phyloP scores from a whole-genome alignment of 176 grass and related monocot genomes.

The Oryza australiensis region DNA sequence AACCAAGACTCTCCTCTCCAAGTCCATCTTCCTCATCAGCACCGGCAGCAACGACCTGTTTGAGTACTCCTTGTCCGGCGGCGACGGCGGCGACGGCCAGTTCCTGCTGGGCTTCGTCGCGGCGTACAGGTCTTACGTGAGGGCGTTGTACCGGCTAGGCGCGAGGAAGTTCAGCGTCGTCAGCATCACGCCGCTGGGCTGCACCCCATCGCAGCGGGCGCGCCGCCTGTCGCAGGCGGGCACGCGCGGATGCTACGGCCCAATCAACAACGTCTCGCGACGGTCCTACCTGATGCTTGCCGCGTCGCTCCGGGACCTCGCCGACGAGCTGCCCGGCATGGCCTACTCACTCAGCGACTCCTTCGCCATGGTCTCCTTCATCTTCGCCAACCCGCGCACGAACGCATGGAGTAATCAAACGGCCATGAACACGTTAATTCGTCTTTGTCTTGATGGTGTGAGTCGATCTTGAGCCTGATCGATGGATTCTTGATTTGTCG shows the following conservation, averaged over 20 bases:
- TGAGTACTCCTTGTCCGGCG: slow-evolving; percentile 1
- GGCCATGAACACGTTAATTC: not conserved
- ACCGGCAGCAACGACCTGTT: slow-evolving; percentile 75
- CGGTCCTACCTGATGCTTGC: slow-evolving; percentile 33
- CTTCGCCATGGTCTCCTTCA: slow-evolving; percentile 36
- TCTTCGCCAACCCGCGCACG: slow-evolving; percentile 36
- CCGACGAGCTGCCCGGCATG: slow-evolving; percentile 40
- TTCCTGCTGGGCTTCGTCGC: not conserved
- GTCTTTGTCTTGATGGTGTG: too few species aligned
- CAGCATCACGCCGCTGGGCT: slow-evolving; percentile 56
- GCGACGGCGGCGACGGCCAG: not conserved
- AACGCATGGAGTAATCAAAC: slow-evolving; percentile 22
- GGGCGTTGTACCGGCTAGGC: slow-evolving; percentile 37
- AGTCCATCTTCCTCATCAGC: slow-evolving; percentile 69
- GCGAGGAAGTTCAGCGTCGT: slow-evolving; percentile 57
- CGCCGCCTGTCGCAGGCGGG: slow-evolving; percentile 15
- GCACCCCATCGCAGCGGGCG: slow-evolving; percentile 44
- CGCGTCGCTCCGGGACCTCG: slow-evolving; percentile 22
- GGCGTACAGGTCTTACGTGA: not conserved
- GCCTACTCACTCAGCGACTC: slow-evolving; percentile 50
- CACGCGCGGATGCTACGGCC: slow-evolving; percentile 40
- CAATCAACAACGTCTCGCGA: slow-evolving; percentile 38
- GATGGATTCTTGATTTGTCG: not conserved
- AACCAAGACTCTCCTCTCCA: slow-evolving; percentile 32
- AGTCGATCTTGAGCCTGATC: not conserved